Conservation (phyloP, 2,329 filamentous ascomycete genomes). For the Herpomyces periplanetae region DNA sequence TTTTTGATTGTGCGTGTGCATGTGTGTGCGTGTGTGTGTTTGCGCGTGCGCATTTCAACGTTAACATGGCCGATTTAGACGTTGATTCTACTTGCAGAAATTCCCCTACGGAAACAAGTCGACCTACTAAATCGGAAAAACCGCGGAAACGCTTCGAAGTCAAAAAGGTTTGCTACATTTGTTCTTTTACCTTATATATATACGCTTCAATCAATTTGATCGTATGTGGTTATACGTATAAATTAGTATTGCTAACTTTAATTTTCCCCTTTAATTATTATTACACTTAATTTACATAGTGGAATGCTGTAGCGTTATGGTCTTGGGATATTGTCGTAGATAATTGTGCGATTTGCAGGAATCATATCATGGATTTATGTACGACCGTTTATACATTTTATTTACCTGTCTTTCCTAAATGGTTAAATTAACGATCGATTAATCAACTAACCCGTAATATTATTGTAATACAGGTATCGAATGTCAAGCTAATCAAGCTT, state of each 20-base stretch:
- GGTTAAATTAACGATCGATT: conserved; percentile 2
- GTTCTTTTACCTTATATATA: too few relatives aligned
- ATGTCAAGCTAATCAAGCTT: conserved; percentile 92
- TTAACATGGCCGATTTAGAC: too few relatives aligned
- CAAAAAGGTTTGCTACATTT: conserved; percentile 61
- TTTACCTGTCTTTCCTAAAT: conserved; percentile 2
- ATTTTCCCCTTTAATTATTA: conserved; percentile 2
- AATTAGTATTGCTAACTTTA: conserved; percentile 3
- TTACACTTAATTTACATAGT: conserved; percentile 17
- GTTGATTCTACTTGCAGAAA: too few relatives aligned
- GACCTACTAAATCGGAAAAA: too few relatives aligned
- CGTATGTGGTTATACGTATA: neutral
- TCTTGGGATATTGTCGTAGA: conserved; percentile 98
- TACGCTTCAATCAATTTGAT: neutral
- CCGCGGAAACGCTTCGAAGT: conserved; percentile 95
- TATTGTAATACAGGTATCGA: conserved; percentile 27
- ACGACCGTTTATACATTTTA: conserved; percentile 7
- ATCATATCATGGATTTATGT: conserved; percentile 99
- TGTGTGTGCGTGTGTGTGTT: too few relatives aligned
- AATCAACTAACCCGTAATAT: conserved; percentile 3
- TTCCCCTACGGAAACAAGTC: too few relatives aligned
- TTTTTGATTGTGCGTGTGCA: too few relatives aligned
- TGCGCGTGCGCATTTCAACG: too few relatives aligned
- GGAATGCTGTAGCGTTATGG: conserved; percentile 94
- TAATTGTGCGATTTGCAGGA: conserved; percentile 95